phyloP scores from a whole-genome alignment of 2,329 filamentous ascomycete species.

The Pezicula neosporulosa region DNA sequence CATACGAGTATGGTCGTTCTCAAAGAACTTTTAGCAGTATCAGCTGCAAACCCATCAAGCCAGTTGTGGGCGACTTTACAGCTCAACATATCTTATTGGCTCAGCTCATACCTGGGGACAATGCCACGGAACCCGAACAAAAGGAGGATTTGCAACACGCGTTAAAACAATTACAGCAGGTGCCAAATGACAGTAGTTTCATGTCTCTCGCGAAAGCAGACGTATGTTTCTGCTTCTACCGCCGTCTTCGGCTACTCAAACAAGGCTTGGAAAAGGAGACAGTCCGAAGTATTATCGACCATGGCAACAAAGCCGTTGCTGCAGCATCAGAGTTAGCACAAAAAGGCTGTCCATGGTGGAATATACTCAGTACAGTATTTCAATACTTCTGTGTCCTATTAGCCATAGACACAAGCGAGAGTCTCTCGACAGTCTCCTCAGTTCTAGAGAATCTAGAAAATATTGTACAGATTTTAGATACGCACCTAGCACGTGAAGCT shows the following conservation, averaged over 20 bases:
- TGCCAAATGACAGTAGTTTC: constrained; percentile 26
- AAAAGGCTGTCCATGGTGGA: constrained; percentile 38
- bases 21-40: constrained; percentile 21
- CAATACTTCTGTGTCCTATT: constrained; percentile 39
- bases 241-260: constrained; percentile 36
- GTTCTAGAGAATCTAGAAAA: constrained; percentile 34
- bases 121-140: background rate
- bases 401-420: constrained; percentile 34
- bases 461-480: constrained; percentile 31
- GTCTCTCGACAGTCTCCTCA: constrained; percentile 30
- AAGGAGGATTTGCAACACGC: constrained; percentile 5
- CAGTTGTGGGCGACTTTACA: background rate
- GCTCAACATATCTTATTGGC: constrained; percentile 1
- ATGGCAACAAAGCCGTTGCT: constrained; percentile 30
- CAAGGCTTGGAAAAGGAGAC: constrained; percentile 32
- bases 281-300: constrained; percentile 31
- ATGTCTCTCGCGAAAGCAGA: constrained; percentile 27
- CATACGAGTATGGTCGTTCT: constrained; percentile 31
- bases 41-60: constrained; percentile 8
- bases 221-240: constrained; percentile 32
- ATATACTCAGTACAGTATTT: constrained; percentile 36
- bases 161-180: constrained; percentile 4
- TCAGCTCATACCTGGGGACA: constrained; percentile 8
- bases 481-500: constrained; percentile 30
- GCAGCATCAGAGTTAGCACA: constrained; percentile 31